Base-by-base conservation (phyloP, 352 stramenopile genomes). In the Thalassiosira delicatula region DNA sequence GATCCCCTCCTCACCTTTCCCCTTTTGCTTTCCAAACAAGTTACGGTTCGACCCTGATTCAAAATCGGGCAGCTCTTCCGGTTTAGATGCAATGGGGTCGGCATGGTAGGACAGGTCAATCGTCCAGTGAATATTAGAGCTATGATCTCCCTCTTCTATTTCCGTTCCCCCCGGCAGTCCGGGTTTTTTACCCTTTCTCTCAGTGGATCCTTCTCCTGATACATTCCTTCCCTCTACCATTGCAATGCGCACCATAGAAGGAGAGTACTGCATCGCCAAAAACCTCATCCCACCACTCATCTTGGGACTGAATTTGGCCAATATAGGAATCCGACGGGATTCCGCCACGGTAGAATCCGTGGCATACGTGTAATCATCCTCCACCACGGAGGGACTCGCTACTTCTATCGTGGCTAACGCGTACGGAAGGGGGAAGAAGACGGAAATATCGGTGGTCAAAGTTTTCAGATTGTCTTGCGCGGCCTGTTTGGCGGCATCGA, bases 271-370 rank as follows among this genome's bases (percentile, higher is more conserved):
- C 53, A 83, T 61, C 7, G 65, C 75, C 46, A 83, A 65, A 33
- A 62, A 83, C 46, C 66, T 72, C 21, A 78, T 46, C 30, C 67
- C 75, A 65, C 77, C 60, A 46, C 77, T 51, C 29, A 78, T 57
- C 25, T 78, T 68, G 40, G 70, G 56, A 59, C 75, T 83, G 63
- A 83, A 78, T 57, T 83, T 83, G 23, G 75, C 75, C 40, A 83
- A 61, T n/a, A 77, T 69, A 12, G 75, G 75, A 42, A 83, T 83
- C 37, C 75, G 57, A 19, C 71, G 49, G 11, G 23, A 25, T 11
- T 37, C n/a, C 19, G 54, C 14, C 29, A 56, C 23, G 17, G 51
- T 74, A 1, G 46, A 54, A 4, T 46, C 35, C 61, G 61, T 30
- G 21, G 33, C 37, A 7, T 9, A 33, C 8, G 30, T 70, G 23